Conservation (phyloP, 768 basidiomycete species). For the Solioccasus polychromus region DNA sequence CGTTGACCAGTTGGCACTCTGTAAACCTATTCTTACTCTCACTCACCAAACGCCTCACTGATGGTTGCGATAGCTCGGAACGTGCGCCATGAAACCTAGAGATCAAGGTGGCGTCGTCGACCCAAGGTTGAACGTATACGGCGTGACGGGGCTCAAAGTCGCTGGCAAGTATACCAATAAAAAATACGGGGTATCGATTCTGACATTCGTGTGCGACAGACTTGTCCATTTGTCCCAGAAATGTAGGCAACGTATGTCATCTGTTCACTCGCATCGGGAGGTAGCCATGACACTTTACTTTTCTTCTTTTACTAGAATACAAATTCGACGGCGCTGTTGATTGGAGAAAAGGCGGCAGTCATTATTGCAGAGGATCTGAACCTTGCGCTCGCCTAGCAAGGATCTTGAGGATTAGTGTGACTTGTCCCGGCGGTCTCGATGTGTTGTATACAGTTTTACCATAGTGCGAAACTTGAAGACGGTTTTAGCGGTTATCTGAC, state of each 20-base stretch:
- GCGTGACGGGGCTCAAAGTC: neutral
- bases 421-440: no score
- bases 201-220: neutral
- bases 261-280: no score
- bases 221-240: slow-evolving; percentile 7
- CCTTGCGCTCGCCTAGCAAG: no score
- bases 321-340: slow-evolving; percentile 37
- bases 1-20: slow-evolving; percentile 8
- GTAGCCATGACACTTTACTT: neutral
- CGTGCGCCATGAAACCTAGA: slow-evolving; percentile 55
- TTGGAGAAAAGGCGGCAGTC: slow-evolving; percentile 62
- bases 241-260: slow-evolving; percentile 4
- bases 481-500: no score
- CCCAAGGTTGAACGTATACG: neutral
- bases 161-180: neutral
- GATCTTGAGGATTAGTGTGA: no score
- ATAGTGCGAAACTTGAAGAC: no score
- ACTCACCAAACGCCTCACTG: neutral
- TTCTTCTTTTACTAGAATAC: no score
- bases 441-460: no score
- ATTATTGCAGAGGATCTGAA: slow-evolving; percentile 59
- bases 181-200: neutral
- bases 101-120: neutral
- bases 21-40: slow-evolving; percentile 1
- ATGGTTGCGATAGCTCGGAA: slow-evolving; percentile 45